phyloP scores from a whole-genome alignment of 2,329 filamentous ascomycete species.

The Sporothrix phasma region DNA sequence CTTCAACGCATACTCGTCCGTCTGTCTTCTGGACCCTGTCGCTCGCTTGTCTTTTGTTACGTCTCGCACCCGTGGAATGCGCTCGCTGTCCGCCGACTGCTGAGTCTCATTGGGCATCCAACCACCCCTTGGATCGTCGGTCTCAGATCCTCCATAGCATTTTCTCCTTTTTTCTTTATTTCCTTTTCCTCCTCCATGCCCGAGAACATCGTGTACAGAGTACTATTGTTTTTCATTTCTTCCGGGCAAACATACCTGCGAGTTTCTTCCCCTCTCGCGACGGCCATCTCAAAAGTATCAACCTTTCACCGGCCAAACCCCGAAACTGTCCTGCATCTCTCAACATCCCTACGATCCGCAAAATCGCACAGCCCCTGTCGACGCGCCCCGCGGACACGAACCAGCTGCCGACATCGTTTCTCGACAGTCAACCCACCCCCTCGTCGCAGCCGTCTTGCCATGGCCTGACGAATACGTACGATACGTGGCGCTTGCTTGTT shows the following conservation, averaged over 20 bases:
- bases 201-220: not conserved
- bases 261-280: not conserved
- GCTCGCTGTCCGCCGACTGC: not conserved
- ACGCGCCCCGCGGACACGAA: not conserved
- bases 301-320: not conserved
- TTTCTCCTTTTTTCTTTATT: constrained; percentile 3
- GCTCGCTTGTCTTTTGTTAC: not conserved
- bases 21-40: not conserved
- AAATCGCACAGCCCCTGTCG: not conserved
- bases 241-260: not conserved
- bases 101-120: not conserved
- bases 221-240: not conserved
- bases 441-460: not conserved
- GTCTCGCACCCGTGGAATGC: constrained; percentile 8
- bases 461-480: constrained; percentile 8
- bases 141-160: constrained; percentile 11
- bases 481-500: constrained; percentile 7
- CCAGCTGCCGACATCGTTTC: not conserved
- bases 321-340: not conserved
- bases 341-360: not conserved
- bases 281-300: not conserved
- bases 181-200: not conserved
- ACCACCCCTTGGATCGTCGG: constrained; percentile 10
- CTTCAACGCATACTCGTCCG: not conserved
- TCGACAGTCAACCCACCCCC: not conserved